Evolutionary conservation across 2,329 filamentous ascomycete genomes (phyloP), one percentile per base, ranked within the genome.

Genomic region (Aspergillus quadrilineatus): DNA sequence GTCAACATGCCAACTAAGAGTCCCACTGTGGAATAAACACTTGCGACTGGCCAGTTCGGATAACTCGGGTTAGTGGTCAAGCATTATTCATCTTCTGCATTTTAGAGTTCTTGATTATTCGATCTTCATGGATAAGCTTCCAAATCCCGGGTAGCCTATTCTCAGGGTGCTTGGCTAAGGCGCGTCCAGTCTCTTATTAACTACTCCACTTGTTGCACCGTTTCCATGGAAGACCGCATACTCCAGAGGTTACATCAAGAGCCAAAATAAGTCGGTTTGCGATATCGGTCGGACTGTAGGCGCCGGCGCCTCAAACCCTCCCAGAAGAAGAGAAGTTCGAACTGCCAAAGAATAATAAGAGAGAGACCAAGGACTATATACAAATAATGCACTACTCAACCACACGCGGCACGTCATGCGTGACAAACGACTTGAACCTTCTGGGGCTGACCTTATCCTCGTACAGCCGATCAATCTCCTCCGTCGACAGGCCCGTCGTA

Each of bases 381-480:
- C 6, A 6, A 39, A 17, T n/a, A n/a, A 58, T 2, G 14, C 39
- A 42, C 39, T 42, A 37, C 34, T 37, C 34, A 14, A 3, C 32
- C 10, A 37, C 34, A 37, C 34, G 34, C 12, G 14, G 34, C 34
- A 14, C 34, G n/a, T 37, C 34, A 37, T 37, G 34, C 7, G 34
- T 37, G 4, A 39, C 37, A 52, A 26, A 44, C 7, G 6, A 12
- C 17, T 12, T 15, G 28, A 52, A 44, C 41, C 29, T 52, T 41
- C 50, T 52, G 29, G 22, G 39, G 28, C 39, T n/a, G 30, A 52
- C 50, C 15, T 45, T 52, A 28, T 52, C 50, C n/a, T 52, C 50
- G 44, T 52, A 52, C 50, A 52, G 26, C 29, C 50, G 29, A 28
- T 44, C 50, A 44, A 52, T 42, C 48, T 50, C 48, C 48, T 50